These are phyloP conservation scores for Mycena kentingensis DNA, from an alignment of 768 basidiomycete genomes.

Conservation along the genomic window DNA sequence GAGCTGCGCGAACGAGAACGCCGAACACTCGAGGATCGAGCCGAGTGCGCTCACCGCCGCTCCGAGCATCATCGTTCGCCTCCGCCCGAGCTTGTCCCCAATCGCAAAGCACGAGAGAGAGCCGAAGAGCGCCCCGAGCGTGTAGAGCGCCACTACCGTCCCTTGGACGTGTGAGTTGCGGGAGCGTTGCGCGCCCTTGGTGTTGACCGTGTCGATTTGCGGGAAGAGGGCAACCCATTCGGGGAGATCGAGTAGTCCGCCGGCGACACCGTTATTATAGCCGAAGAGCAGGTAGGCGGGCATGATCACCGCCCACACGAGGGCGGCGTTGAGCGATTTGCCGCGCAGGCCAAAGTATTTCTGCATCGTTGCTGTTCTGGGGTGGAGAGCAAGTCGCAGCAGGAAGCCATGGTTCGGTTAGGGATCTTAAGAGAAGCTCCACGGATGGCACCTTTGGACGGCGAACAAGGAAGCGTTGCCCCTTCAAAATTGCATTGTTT, in stretches of 20 bases:
- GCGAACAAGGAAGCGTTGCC: too few species aligned
- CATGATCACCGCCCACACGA: conserved; percentile 21
- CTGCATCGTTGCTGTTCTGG: conserved; percentile 17
- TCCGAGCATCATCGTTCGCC: conserved; percentile 59
- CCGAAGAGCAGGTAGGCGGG: conserved; percentile 20
- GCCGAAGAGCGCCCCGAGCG: conserved; percentile 44
- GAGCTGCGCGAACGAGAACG: conserved; percentile 61
- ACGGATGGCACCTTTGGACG: too few species aligned
- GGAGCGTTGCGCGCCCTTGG: conserved; percentile 9
- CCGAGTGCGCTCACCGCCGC: conserved; percentile 63
- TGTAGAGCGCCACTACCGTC: conserved; percentile 20
- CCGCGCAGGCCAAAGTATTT: conserved; percentile 22
- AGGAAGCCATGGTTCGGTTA: too few species aligned
- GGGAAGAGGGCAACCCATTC: conserved; percentile 20
- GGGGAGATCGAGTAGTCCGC: conserved; percentile 21
- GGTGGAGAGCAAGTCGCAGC: not conserved
- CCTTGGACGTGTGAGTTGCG: conserved; percentile 18
- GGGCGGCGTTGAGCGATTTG: conserved; percentile 16
- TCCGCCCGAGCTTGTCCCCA: conserved; percentile 60
- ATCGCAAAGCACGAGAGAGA: conserved; percentile 65
- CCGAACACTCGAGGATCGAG: conserved; percentile 59
- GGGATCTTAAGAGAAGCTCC: too few species aligned
- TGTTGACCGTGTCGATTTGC: conserved; percentile 16
- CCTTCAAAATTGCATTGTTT: too few species aligned
- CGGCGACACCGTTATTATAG: conserved; percentile 18